A percentile compares a stretch with the other conserved stretches of the same genome.
phyloP scores from a whole-genome alignment of 116 monocot genomes.

The Zostera marina region DNA sequence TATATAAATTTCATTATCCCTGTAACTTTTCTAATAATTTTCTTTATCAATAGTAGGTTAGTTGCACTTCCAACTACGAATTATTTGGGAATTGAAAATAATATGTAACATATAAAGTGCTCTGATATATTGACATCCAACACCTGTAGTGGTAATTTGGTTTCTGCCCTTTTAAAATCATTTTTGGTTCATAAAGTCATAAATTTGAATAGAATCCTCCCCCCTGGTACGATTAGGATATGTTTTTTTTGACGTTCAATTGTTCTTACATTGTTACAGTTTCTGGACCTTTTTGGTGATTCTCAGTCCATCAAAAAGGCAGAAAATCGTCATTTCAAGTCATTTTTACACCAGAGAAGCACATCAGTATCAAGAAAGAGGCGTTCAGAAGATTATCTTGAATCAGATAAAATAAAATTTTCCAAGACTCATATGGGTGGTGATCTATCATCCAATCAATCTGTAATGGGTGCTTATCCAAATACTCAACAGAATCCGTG shows the following conservation, averaged over 20 bases:
- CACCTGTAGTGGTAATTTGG: not conserved
- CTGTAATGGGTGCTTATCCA: conserved; percentile 43
- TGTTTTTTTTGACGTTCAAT: not conserved
- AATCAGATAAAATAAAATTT: conserved; percentile 59
- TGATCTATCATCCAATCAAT: conserved; percentile 30
- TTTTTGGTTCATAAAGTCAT: too few relatives aligned
- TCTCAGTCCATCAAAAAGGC: conserved; percentile 65
- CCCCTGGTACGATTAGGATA: not conserved
- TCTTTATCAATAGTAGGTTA: too few relatives aligned
- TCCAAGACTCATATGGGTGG: conserved; percentile 28
- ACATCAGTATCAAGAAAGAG: conserved; percentile 52
- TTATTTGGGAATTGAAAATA: too few relatives aligned
- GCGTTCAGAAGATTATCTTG: conserved; percentile 52
- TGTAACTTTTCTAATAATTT: too few relatives aligned
- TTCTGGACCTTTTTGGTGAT: conserved; percentile 91
- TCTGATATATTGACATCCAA: not conserved
- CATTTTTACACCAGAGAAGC: conserved; percentile 60
- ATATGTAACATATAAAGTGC: not conserved
- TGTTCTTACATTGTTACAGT: conserved; percentile 21
- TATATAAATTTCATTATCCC: too few relatives aligned
- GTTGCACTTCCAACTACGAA: too few relatives aligned
- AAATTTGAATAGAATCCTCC: not conserved
- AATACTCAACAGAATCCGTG: conserved; percentile 47
- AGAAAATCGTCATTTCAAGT: conserved; percentile 37
- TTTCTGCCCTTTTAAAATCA: not conserved